phyloP scores from a whole-genome alignment of 495 filamentous ascomycete species.

The Gamarada debralockiae region DNA sequence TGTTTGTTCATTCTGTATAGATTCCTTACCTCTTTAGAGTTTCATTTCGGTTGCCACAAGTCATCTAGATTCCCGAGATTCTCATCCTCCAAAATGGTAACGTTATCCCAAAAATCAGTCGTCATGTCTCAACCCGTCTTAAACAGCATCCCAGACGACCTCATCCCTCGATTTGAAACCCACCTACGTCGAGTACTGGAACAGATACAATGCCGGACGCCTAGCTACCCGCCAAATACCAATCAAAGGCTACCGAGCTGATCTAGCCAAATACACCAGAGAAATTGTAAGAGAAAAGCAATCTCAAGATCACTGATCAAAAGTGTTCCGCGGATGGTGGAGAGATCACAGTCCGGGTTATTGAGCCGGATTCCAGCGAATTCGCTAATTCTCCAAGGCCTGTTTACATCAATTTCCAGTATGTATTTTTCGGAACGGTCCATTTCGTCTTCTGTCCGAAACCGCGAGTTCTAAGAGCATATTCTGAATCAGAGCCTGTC shows the following conservation, averaged over 20 bases:
- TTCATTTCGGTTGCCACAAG: too few relatives aligned
- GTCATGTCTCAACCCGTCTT: not conserved
- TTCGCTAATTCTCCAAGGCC: not conserved
- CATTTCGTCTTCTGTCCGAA: too few relatives aligned
- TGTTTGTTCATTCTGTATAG: too few relatives aligned
- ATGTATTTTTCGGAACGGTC: too few relatives aligned
- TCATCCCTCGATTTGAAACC: not conserved
- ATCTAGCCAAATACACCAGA: slow-evolving; percentile 2
- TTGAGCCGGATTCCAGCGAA: not conserved
- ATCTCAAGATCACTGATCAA: not conserved
- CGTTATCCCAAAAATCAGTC: not conserved
- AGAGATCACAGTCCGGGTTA: not conserved
- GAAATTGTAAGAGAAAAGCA: not conserved
- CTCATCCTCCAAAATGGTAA: not conserved
- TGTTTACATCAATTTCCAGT: slow-evolving; percentile 8
- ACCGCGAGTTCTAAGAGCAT: too few relatives aligned
- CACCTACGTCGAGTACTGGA: slow-evolving; percentile 5
- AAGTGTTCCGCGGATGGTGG: slow-evolving; percentile 1
- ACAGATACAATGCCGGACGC: not conserved
- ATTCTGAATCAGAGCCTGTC: too few relatives aligned
- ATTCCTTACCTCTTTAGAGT: too few relatives aligned
- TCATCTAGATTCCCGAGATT: too few relatives aligned
- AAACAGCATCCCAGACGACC: not conserved
- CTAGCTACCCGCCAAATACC: slow-evolving; percentile 2
- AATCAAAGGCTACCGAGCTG: not conserved